Percentiles rank a stretch among this genome's conserved stretches.
Conservation (phyloP, 1,139 yeast genomes). For the Sugiyamaella japonica region DNA sequence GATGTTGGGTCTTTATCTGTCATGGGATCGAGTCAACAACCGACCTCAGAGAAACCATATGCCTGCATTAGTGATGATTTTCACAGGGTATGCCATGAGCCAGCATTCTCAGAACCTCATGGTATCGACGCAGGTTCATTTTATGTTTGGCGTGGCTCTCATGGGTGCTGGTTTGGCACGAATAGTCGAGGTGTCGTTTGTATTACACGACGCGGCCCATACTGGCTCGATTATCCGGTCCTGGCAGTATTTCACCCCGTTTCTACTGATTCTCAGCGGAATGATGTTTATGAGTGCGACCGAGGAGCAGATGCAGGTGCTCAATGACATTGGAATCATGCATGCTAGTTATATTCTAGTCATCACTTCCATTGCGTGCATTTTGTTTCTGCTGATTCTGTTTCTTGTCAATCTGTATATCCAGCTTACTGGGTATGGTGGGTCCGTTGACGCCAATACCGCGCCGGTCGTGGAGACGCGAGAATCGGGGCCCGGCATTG, state of each 20-base stretch:
- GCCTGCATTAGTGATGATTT: slow-evolving; percentile 77
- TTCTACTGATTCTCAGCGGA: slow-evolving; percentile 76
- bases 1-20: slow-evolving; percentile 71
- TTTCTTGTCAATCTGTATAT: slow-evolving; percentile 58
- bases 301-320: slow-evolving; percentile 78
- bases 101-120: slow-evolving; percentile 75
- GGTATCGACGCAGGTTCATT: slow-evolving; percentile 83
- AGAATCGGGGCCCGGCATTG: slow-evolving; percentile 20
- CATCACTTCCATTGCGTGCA: slow-evolving; percentile 71
- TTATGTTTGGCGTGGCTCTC: slow-evolving; percentile 76
- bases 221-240: slow-evolving; percentile 52
- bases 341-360: slow-evolving; percentile 79
- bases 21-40: slow-evolving; percentile 52
- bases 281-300: slow-evolving; percentile 86
- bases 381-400: slow-evolving; percentile 67
- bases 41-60: slow-evolving; percentile 60
- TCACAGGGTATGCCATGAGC: slow-evolving; percentile 94
- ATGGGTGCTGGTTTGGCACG: slow-evolving; percentile 76
- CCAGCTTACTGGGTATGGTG: slow-evolving; percentile 41
- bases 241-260: slow-evolving; percentile 83
- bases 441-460: not conserved
- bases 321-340: slow-evolving; percentile 74
- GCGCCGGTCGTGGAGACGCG: not conserved
- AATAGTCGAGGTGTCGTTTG: slow-evolving; percentile 72
- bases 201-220: slow-evolving; percentile 53